Evolutionary conservation across 2,329 filamentous ascomycete species (phyloP).

Genomic region (Ophiostoma ips): DNA sequence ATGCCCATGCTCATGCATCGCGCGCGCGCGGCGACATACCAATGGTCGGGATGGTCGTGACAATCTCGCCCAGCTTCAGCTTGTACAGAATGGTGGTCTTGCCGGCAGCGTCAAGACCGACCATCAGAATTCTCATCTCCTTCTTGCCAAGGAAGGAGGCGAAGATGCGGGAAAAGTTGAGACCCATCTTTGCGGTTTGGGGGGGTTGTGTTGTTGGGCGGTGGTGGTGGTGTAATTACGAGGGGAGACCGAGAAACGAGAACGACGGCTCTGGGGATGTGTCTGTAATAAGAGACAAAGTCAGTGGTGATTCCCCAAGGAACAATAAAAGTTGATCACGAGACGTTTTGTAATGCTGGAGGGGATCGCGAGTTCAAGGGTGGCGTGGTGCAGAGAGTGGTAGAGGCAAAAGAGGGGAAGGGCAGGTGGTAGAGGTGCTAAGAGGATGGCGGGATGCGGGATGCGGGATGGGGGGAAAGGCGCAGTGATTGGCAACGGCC

Average conservation of each 20-base stretch:
- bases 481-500: background rate
- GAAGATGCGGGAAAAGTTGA: constrained; percentile 93
- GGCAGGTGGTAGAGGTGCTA: no score
- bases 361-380: background rate
- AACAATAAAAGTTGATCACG: background rate
- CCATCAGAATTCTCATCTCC: constrained; percentile 99
- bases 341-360: background rate
- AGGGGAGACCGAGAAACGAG: constrained; percentile 1
- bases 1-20: no score
- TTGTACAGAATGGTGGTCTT: constrained; percentile 99
- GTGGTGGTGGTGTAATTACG: background rate
- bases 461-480: background rate
- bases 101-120: constrained; percentile 97
- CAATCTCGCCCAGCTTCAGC: constrained; percentile 98
- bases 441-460: no score
- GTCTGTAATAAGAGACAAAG: constrained; percentile 1
- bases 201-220: background rate
- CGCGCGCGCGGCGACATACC: no score
- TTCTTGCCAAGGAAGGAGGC: constrained; percentile 97
- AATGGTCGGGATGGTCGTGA: constrained; percentile 98
- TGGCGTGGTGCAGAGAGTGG: background rate
- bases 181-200: constrained; percentile 71
- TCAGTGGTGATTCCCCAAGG: background rate
- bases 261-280: background rate
- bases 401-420: background rate